These are phyloP conservation scores for Fraxinus sp. DNA, from an alignment of 305 asterid genomes.

Conservation along the genomic window DNA sequence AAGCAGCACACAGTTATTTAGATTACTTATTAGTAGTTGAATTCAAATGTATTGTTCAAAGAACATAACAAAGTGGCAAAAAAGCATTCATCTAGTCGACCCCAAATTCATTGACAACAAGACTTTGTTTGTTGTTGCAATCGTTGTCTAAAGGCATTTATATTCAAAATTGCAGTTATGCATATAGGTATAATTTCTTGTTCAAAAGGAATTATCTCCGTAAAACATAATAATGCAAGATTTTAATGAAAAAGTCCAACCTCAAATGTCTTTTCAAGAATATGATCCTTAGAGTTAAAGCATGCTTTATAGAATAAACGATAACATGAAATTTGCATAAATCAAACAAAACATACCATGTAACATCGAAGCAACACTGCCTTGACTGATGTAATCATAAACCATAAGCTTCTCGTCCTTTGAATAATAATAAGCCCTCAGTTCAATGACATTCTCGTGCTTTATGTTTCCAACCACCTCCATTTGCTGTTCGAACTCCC, in stretches of 20 bases:
- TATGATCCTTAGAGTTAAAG: not conserved
- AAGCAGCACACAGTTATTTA: not conserved
- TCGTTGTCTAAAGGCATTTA: not conserved
- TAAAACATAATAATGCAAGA: not conserved
- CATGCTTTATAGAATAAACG: not conserved
- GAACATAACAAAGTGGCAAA: not conserved
- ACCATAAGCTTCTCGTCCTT: slow-evolving; percentile 93
- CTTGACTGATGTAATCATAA: slow-evolving; percentile 65
- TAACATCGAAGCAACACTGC: slow-evolving; percentile 73
- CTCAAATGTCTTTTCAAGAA: not conserved
- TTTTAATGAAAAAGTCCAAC: not conserved
- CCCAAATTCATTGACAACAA: not conserved
- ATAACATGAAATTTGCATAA: not conserved
- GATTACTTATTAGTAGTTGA: not conserved
- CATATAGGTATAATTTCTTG: not conserved
- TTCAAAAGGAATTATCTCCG: not conserved
- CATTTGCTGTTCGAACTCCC: slow-evolving; percentile 90
- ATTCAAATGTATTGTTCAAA: slow-evolving; percentile 1
- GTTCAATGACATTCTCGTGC: slow-evolving; percentile 79
- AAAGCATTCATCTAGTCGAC: not conserved
- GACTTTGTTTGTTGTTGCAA: not conserved
- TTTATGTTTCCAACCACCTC: slow-evolving; percentile 66
- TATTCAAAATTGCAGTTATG: not conserved
- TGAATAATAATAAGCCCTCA: slow-evolving; percentile 92
- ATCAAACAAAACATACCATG: slow-evolving; percentile 52